phyloP scores from a whole-genome alignment of 768 basidiomycete genomes.

The Tylopilus subfusipes region DNA sequence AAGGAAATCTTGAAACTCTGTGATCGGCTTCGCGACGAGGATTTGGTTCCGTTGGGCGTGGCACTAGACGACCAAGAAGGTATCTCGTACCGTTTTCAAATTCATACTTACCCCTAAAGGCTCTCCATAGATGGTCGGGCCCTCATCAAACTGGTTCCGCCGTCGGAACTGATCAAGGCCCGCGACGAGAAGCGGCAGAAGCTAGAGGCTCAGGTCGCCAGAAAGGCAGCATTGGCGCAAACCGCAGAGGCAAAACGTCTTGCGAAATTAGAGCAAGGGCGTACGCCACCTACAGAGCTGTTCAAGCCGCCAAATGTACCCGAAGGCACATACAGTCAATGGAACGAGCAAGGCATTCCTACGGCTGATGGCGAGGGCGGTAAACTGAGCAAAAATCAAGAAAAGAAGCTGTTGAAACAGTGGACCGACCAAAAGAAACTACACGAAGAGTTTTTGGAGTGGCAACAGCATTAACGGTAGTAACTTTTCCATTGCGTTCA shows the following conservation, averaged over 20 bases:
- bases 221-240: constrained; percentile 69
- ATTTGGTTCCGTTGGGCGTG: constrained; percentile 90
- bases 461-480: constrained; percentile 34
- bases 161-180: constrained; percentile 74
- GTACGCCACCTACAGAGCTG: constrained; percentile 66
- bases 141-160: constrained; percentile 86
- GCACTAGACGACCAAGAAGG: constrained; percentile 97
- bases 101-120: not conserved
- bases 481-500: not conserved
- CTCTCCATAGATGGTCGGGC: constrained; percentile 77
- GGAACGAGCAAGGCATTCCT: constrained; percentile 84
- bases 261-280: constrained; percentile 83
- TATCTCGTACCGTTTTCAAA: constrained; percentile 26
- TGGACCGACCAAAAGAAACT: constrained; percentile 70
- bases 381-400: constrained; percentile 76
- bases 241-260: constrained; percentile 64
- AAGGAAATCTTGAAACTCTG: constrained; percentile 83
- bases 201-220: constrained; percentile 70
- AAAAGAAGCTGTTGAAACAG: constrained; percentile 76
- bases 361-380: constrained; percentile 80
- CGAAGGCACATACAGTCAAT: constrained; percentile 72
- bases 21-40: constrained; percentile 86
- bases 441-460: constrained; percentile 72
- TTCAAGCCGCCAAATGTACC: constrained; percentile 81
- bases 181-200: constrained; percentile 85